Evolutionary conservation across 495 filamentous ascomycete species (phyloP).

Genomic region (Clavariopsis aquatica): DNA sequence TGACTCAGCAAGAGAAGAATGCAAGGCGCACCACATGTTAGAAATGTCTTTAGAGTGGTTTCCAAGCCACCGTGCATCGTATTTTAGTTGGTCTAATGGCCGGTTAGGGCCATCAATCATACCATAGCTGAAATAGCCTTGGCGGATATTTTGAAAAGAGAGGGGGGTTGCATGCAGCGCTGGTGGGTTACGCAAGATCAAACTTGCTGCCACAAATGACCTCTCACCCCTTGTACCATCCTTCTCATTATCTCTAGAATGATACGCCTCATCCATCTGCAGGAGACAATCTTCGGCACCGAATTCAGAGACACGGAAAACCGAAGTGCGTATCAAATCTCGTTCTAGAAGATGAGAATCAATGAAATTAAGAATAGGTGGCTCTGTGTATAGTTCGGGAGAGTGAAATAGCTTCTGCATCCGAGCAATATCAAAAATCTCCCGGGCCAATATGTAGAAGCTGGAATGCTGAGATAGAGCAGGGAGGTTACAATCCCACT

Average conservation of each 20-base stretch:
- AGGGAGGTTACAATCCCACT: conserved; percentile 9
- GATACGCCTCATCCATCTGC: conserved; percentile 45
- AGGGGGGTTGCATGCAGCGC: background rate
- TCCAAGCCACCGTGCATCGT: conserved; percentile 11
- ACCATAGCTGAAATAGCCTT: background rate
- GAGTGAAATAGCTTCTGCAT: conserved; percentile 3
- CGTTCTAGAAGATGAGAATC: conserved; percentile 10
- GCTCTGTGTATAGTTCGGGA: background rate
- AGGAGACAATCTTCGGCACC: conserved; percentile 54
- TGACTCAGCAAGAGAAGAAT: conserved; percentile 2
- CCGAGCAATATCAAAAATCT: conserved; percentile 3
- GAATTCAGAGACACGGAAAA: conserved; percentile 53
- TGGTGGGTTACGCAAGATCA: conserved; percentile 2
- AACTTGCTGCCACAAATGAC: conserved; percentile 9
- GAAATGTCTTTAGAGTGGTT: background rate
- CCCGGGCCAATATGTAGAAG: background rate
- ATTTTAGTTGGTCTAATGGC: background rate
- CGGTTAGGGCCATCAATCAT: conserved; percentile 1
- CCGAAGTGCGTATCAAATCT: conserved; percentile 9
- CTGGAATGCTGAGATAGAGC: conserved; percentile 12
- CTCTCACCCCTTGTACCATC: background rate
- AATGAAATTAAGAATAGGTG: background rate
- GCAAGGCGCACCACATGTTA: conserved; percentile 10
- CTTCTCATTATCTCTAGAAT: conserved; percentile 13
- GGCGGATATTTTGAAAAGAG: no score